Conservation (phyloP, 139 green algal species). For the Pseudopediastrum boryanum region DNA sequence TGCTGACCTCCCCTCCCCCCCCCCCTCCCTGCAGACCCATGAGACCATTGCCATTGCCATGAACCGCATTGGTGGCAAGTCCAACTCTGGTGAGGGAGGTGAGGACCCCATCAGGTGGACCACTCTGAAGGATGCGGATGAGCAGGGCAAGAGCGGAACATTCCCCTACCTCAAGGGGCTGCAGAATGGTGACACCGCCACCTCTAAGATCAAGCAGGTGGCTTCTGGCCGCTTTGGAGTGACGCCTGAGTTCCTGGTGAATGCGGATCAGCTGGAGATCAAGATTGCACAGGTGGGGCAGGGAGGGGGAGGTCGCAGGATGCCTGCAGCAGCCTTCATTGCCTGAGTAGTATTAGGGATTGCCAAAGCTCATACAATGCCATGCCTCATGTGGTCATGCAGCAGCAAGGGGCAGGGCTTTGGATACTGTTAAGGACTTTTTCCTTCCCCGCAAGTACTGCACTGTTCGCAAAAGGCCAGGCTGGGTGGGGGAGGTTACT, state of each 20-base stretch:
- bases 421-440: too few relatives aligned
- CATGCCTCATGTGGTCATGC: too few relatives aligned
- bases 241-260: conserved; percentile 97
- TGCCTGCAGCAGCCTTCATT: too few relatives aligned
- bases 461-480: too few relatives aligned
- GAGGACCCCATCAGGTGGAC: conserved; percentile 92
- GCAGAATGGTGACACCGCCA: conserved; percentile 92
- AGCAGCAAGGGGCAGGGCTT: too few relatives aligned
- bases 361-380: too few relatives aligned
- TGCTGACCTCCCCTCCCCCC: too few relatives aligned
- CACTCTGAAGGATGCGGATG: conserved; percentile 74
- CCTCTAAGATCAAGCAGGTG: conserved; percentile 96
- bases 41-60: conserved; percentile 99
- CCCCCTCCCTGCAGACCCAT: conserved; percentile 87
- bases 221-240: conserved; percentile 97
- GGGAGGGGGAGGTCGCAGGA: too few relatives aligned
- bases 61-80: conserved; percentile 98
- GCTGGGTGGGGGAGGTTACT: too few relatives aligned
- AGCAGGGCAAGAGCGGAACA: conserved; percentile 66
- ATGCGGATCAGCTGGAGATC: conserved; percentile 99
- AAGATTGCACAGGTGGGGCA: conserved; percentile 93
- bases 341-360: too few relatives aligned
- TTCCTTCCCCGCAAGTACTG: too few relatives aligned
- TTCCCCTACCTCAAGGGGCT: conserved; percentile 95
- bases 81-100: conserved; percentile 84